These are phyloP conservation scores for Myriosclerotinia scirpicola DNA, from an alignment of 2,329 filamentous ascomycete species.

Conservation along the genomic window DNA sequence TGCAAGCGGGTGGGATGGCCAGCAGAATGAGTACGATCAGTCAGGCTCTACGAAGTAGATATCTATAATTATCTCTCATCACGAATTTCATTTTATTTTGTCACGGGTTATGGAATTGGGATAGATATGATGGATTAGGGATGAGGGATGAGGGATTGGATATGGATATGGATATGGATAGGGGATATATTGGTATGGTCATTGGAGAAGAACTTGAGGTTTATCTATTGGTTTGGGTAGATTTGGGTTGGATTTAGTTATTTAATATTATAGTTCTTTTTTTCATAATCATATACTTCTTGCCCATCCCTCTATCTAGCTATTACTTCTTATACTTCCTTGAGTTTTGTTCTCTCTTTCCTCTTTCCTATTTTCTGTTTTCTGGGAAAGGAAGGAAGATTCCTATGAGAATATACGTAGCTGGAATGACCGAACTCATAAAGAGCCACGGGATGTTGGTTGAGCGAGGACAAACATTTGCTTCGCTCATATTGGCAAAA, in stretches of 20 bases:
- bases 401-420: no score
- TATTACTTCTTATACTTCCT: not conserved
- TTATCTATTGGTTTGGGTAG: not conserved
- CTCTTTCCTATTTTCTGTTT: no score
- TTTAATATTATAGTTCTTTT: not conserved
- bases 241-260: not conserved
- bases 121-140: no score
- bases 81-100: not conserved
- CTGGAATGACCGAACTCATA: no score
- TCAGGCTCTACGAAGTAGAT: constrained; percentile 63
- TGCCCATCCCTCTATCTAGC: not conserved
- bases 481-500: no score
- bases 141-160: not conserved
- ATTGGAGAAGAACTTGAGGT: no score
- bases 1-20: constrained; percentile 60
- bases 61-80: constrained; percentile 39
- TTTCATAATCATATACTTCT: not conserved
- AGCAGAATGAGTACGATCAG: constrained; percentile 68
- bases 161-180: not conserved
- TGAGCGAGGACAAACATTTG: no score
- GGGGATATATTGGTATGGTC: not conserved
- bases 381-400: no score
- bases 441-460: no score
- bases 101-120: not conserved
- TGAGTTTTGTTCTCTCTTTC: not conserved